These are phyloP conservation scores for Gynochthodes officinalis DNA, from an alignment of 257 asterid species.

Conservation along the genomic window DNA sequence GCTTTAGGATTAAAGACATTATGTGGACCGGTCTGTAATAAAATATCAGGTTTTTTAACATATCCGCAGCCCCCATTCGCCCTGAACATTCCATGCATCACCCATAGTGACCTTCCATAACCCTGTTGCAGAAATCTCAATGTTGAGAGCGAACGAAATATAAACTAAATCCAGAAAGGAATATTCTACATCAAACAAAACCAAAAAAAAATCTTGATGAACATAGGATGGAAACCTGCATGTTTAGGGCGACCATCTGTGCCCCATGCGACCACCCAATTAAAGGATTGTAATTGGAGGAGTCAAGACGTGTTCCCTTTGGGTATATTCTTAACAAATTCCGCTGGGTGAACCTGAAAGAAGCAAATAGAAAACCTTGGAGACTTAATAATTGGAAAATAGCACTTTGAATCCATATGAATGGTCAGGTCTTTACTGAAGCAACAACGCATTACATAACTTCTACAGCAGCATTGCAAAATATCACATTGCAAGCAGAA, in stretches of 20 bases:
- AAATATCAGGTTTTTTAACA: conserved; percentile 71
- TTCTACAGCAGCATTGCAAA: not conserved
- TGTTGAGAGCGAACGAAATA: not conserved
- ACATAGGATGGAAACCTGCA: conserved; percentile 62
- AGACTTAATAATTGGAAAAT: not conserved
- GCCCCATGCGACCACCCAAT: conserved; percentile 95
- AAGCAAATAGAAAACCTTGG: conserved; percentile 15
- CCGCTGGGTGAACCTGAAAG: conserved; percentile 68
- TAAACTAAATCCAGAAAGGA: not conserved
- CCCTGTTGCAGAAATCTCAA: conserved; percentile 47
- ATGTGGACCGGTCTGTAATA: conserved; percentile 47
- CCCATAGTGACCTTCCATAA: conserved; percentile 90
- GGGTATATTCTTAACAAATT: conserved; percentile 83
- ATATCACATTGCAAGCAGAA: not conserved
- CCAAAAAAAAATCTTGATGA: not conserved
- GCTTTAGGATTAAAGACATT: conserved; percentile 61
- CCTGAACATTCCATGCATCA: conserved; percentile 94
- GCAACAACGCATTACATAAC: not conserved
- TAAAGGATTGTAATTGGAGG: conserved; percentile 94
- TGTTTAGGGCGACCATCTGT: conserved; percentile 94
- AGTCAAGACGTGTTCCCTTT: conserved; percentile 76
- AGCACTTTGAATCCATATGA: not conserved
- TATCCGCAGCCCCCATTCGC: conserved; percentile 92
- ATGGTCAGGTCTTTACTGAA: not conserved
- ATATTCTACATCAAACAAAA: not conserved